Conservation (phyloP, 441 rosid species). For the Oxalis stricta region DNA sequence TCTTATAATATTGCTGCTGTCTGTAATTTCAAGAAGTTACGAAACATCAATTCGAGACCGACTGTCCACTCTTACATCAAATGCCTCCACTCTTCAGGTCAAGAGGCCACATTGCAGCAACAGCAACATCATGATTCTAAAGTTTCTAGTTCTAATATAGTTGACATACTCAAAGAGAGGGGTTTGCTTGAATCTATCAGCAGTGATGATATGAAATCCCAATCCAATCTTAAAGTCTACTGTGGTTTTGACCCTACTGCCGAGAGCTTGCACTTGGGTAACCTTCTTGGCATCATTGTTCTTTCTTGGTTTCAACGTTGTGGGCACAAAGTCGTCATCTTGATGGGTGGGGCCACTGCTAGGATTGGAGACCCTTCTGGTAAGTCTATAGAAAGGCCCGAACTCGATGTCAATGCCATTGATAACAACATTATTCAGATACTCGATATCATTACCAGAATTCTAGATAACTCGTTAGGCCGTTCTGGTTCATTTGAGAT, state of each 20-base stretch:
- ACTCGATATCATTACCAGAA: constrained; percentile 24
- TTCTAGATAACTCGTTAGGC: constrained; percentile 18
- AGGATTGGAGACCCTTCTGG: constrained; percentile 93
- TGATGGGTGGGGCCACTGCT: constrained; percentile 91
- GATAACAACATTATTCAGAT: constrained; percentile 54
- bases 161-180: constrained; percentile 60
- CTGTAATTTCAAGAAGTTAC: constrained; percentile 8
- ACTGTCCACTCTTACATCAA: constrained; percentile 20
- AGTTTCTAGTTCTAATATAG: constrained; percentile 27
- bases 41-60: constrained; percentile 6
- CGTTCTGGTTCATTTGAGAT: constrained; percentile 18
- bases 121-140: constrained; percentile 7
- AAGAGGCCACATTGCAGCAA: constrained; percentile 14
- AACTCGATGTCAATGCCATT: constrained; percentile 43
- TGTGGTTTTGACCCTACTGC: constrained; percentile 97
- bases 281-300: constrained; percentile 77
- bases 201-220: constrained; percentile 51
- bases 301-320: constrained; percentile 90
- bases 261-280: constrained; percentile 83
- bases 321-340: constrained; percentile 70
- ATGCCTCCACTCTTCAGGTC: constrained; percentile 28
- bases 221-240: constrained; percentile 42
- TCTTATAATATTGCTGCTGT: not conserved
- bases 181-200: constrained; percentile 75
- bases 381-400: constrained; percentile 80